Conservation (phyloP, 176 grass and related monocot genomes). For the Aegilops speltoides region DNA sequence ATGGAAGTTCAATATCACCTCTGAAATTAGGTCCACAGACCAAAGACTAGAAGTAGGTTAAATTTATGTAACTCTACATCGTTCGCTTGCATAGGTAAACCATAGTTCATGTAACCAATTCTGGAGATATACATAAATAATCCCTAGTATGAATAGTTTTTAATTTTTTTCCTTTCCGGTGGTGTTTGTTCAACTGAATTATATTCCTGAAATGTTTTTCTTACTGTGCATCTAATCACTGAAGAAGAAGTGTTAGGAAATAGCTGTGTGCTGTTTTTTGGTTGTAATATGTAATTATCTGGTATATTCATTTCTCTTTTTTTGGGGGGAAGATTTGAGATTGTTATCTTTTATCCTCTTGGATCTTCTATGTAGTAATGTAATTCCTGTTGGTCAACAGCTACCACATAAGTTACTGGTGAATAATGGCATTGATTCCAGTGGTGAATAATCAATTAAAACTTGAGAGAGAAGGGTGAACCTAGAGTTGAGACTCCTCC, state of each 20-base stretch:
- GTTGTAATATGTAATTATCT: background rate
- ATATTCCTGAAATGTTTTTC: background rate
- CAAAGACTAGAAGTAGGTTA: background rate
- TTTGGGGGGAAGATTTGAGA: background rate
- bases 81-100: background rate
- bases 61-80: background rate
- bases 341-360: background rate
- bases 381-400: background rate
- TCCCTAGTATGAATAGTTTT: background rate
- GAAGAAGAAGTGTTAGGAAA: background rate
- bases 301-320: background rate
- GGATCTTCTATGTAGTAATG: background rate
- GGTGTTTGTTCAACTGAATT: background rate
- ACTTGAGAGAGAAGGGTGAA: background rate
- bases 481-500: background rate
- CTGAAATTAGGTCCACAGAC: background rate
- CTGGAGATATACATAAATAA: background rate
- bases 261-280: background rate
- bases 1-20: slow-evolving; percentile 1
- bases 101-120: background rate
- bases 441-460: background rate
- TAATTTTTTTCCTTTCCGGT: background rate
- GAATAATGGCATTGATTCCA: background rate
- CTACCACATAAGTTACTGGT: background rate
- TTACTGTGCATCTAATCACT: background rate